A percentile compares a stretch with the other conserved stretches of the same genome.
Conservation (phyloP, 176 grass and related monocot species). For the Triticum monococcum region DNA sequence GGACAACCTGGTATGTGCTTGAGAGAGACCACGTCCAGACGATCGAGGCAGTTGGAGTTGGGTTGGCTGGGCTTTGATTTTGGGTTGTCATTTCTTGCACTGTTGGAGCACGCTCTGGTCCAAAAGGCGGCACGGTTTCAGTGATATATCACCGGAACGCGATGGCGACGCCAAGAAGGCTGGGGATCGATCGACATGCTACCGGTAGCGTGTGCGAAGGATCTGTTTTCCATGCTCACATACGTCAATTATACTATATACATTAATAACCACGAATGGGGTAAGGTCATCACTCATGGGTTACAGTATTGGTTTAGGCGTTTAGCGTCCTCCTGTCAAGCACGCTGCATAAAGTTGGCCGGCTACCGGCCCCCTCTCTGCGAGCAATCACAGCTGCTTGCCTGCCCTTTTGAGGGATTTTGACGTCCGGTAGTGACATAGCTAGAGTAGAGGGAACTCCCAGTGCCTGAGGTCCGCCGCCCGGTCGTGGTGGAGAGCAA, state of each 20-base stretch:
- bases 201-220: not conserved
- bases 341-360: slow-evolving; percentile 1
- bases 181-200: no score
- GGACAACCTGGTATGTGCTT: not conserved
- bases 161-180: no score
- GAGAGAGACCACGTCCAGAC: not conserved
- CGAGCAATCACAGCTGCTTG: not conserved
- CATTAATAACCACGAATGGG: not conserved
- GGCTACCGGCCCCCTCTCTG: not conserved
- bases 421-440: no score
- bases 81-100: not conserved
- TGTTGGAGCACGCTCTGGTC: slow-evolving; percentile 14
- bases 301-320: slow-evolving; percentile 24
- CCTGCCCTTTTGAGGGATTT: not conserved
- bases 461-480: not conserved
- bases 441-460: not conserved
- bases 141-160: not conserved
- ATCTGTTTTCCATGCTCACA: not conserved
- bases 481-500: no score
- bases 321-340: slow-evolving; percentile 22
- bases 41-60: not conserved
- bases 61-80: no score
- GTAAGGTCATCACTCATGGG: not conserved
- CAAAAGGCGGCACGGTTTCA: slow-evolving; percentile 28
- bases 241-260: slow-evolving; percentile 16